Conservation (phyloP, 2,329 filamentous ascomycete genomes). For the Stachybotrys echinatus region DNA sequence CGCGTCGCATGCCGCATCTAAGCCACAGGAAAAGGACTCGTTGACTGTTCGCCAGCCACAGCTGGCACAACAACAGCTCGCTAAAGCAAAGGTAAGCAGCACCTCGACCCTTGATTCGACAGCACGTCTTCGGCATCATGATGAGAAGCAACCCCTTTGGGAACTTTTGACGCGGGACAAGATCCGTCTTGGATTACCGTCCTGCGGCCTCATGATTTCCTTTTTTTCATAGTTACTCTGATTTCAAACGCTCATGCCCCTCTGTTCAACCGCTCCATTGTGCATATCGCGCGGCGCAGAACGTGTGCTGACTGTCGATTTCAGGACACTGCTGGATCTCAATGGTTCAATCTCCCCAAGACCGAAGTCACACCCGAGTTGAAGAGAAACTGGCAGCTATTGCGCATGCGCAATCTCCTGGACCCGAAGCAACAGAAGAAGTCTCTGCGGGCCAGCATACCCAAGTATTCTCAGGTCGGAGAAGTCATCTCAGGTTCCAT, state of each 20-base stretch:
- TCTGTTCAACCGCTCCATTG: not conserved
- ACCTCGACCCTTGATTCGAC: not conserved
- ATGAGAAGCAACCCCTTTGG: conserved; percentile 34
- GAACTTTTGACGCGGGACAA: conserved; percentile 31
- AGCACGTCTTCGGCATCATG: conserved; percentile 17
- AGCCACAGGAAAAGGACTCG: not conserved
- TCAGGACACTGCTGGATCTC: conserved; percentile 61
- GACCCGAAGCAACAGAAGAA: conserved; percentile 95
- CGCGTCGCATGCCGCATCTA: conserved; percentile 7
- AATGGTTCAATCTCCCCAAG: conserved; percentile 85
- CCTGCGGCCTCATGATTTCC: conserved; percentile 57
- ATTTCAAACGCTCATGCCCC: conserved; percentile 5
- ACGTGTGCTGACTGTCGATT: conserved; percentile 18
- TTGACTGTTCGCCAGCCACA: not conserved
- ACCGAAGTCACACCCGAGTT: conserved; percentile 80
- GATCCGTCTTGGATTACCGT: conserved; percentile 33
- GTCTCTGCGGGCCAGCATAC: conserved; percentile 59
- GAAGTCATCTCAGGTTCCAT: conserved; percentile 84
- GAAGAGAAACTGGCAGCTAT: conserved; percentile 81
- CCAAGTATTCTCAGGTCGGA: conserved; percentile 83
- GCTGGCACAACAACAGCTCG: not conserved
- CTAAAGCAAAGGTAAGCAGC: conserved; percentile 21
- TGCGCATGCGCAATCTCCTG: conserved; percentile 83
- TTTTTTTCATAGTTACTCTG: conserved; percentile 72
- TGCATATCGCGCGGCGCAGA: conserved; percentile 8